phyloP scores from a whole-genome alignment of 202 grass and related monocot genomes.

The Digitaria exilis region DNA sequence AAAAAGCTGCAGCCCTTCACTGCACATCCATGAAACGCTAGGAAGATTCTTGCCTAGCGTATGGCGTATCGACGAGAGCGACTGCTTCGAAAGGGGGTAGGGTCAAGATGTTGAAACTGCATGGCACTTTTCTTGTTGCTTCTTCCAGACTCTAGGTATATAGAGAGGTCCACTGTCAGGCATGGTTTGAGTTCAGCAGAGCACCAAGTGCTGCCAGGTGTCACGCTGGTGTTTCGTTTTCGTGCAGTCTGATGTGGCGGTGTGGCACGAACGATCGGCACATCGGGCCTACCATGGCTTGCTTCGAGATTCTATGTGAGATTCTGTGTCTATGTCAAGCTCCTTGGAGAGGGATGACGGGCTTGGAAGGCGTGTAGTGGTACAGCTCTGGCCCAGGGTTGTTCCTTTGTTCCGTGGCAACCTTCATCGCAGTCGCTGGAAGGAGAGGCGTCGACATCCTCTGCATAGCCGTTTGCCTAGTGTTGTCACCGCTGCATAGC shows the following conservation, averaged over 20 bases:
- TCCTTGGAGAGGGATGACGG: not conserved
- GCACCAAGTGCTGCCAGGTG: not conserved
- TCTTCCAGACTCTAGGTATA: not conserved
- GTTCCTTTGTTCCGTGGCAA: conserved; percentile 11
- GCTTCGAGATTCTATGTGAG: not conserved
- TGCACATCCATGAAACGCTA: not conserved
- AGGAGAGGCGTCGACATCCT: not conserved
- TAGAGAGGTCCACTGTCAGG: not conserved
- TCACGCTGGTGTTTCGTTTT: not conserved
- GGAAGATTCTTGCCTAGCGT: conserved; percentile 6
- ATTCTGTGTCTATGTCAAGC: not conserved
- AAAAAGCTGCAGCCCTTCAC: too few species aligned
- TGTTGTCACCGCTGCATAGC: not conserved
- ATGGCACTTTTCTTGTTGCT: not conserved
- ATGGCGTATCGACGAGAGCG: not conserved
- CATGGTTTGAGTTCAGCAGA: not conserved
- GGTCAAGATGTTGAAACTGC: not conserved
- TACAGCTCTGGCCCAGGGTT: not conserved
- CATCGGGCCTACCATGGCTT: not conserved
- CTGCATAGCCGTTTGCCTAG: not conserved
- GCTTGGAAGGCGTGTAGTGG: not conserved
- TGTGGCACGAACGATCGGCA: not conserved
- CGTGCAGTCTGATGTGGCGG: not conserved
- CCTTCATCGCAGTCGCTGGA: not conserved
- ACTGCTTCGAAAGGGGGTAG: not conserved